Evolutionary conservation across 768 basidiomycete species (phyloP), one percentile per base, ranked within the genome.

Genomic region (Candolleomyces efflorescens): DNA sequence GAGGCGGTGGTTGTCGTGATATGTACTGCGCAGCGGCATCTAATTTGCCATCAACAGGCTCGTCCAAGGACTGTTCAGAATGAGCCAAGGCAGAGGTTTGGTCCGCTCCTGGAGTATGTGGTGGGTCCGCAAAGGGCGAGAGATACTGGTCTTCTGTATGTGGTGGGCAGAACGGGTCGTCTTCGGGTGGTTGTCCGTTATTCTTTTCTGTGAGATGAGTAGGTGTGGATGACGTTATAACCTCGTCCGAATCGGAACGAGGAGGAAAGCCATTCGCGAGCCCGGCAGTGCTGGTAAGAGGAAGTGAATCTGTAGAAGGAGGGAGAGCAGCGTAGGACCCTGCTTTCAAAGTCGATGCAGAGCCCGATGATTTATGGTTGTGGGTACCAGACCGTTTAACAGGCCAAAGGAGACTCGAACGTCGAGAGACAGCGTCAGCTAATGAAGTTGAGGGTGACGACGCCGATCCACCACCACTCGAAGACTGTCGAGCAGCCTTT

Each of bases 401-500:
- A 3, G 80, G 67, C 80, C 86, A 84, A 3, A 91, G 73, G 22
- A 79, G 70, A 62, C 79, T 82, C 12, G 88, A 84, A 26, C 82
- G 79, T 52, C 79, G 79, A 36, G 83, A 80, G 58, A 89, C 78
- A 58, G 81, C 80, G 20, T 74, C 71, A 39, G 90, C 68, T n/a
- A 88, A 63, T 3, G 87, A 83, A 4, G 78, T 64, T 12, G 69
- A 58, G 10, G 67, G 62, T 39, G 62, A 52, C 23, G 61, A 53
- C 4, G 55, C 52, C 7, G 26, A 24, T 27, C 49, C 49, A 27
- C 13, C 7, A 2, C 26, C 15, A 17, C 49, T 23, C 18, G 41
- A 51, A 5, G 86, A 84, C 56, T 85, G 86, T 55, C 91, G 80
- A 3, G 82, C 85, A 37, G 81, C 78, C 71, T 86, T 92, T 73